A percentile compares a stretch with the other conserved stretches of the same genome.
Evolutionary conservation across 1,139 yeast species (phyloP).

Genomic region (Spathaspora sp.): DNA sequence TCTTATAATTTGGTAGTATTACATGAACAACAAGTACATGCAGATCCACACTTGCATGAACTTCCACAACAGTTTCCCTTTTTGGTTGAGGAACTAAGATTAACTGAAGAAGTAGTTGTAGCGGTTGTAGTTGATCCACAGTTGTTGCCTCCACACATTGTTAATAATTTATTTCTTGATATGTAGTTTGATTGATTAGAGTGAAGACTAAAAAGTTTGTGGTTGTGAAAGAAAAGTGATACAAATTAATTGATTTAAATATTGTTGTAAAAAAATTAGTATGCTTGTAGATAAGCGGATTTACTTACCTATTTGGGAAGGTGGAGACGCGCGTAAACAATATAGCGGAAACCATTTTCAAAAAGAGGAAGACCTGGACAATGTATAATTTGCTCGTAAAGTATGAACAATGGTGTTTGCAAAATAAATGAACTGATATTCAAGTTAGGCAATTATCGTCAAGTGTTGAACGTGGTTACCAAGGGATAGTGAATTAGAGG

Average conservation of each 20-base stretch:
- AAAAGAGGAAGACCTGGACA: too few relatives aligned
- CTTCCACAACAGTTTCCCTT: slow-evolving; percentile 33
- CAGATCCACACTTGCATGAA: slow-evolving; percentile 44
- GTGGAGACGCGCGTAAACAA: neutral
- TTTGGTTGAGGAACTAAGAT: slow-evolving; percentile 5
- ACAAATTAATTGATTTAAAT: slow-evolving; percentile 1
- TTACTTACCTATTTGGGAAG: slow-evolving; percentile 9
- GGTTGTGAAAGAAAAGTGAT: neutral
- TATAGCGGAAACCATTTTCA: neutral
- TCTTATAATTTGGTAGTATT: slow-evolving; percentile 37
- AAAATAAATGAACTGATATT: too few relatives aligned
- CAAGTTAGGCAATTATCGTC: too few relatives aligned
- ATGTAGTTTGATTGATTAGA: too few relatives aligned
- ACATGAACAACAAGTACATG: slow-evolving; percentile 38
- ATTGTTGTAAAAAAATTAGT: neutral
- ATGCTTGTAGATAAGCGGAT: slow-evolving; percentile 2
- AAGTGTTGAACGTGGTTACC: too few relatives aligned
- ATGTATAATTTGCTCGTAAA: too few relatives aligned
- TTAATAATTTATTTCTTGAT: too few relatives aligned
- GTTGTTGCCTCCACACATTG: slow-evolving; percentile 4
- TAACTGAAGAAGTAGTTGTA: slow-evolving; percentile 15
- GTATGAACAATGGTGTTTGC: too few relatives aligned
- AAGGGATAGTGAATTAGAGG: too few relatives aligned
- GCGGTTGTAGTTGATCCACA: slow-evolving; percentile 8
- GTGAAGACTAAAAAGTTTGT: too few relatives aligned